phyloP scores from a whole-genome alignment of 2,329 filamentous ascomycete genomes.

The Beauveria brongniartii region DNA sequence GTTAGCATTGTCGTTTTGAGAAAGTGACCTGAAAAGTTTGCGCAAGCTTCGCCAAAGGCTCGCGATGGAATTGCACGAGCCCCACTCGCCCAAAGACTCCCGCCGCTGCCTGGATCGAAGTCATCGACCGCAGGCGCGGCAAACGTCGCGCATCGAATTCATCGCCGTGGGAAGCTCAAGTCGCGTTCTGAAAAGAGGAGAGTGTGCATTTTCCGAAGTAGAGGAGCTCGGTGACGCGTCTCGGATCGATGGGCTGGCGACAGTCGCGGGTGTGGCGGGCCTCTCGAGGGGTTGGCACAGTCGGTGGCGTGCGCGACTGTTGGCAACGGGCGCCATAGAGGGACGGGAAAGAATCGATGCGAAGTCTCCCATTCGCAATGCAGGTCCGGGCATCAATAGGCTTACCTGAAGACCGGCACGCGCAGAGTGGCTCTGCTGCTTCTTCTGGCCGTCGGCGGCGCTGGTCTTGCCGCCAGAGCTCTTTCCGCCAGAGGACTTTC shows the following conservation, averaged over 20 bases:
- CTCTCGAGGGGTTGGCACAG: background rate
- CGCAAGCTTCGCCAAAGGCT: conserved; percentile 13
- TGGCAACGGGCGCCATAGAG: conserved; percentile 9
- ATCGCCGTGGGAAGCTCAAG: background rate
- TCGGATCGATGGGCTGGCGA: background rate
- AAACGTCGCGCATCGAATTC: conserved; percentile 7
- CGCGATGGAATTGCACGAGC: conserved; percentile 12
- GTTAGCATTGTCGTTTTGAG: conserved; percentile 16
- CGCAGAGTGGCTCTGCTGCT: conserved; percentile 91
- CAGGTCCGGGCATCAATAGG: background rate
- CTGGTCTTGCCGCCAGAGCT: conserved; percentile 69
- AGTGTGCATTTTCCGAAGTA: background rate
- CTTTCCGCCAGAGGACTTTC: conserved; percentile 87
- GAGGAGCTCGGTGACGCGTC: conserved; percentile 4
- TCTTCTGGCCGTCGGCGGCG: conserved; percentile 57
- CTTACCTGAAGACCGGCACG: conserved; percentile 93
- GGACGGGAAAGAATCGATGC: conserved; percentile 12
- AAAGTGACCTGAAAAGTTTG: background rate
- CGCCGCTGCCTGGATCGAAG: background rate
- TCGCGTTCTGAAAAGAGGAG: background rate
- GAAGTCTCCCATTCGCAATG: background rate
- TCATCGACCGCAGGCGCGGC: conserved; percentile 4
- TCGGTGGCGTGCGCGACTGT: background rate
- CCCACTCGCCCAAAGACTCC: conserved; percentile 8
- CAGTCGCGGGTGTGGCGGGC: background rate